Evolutionary conservation across 1,139 yeast species (phyloP), one percentile per base, ranked within the genome.

Genomic region (Suhomyces anneliseae): DNA sequence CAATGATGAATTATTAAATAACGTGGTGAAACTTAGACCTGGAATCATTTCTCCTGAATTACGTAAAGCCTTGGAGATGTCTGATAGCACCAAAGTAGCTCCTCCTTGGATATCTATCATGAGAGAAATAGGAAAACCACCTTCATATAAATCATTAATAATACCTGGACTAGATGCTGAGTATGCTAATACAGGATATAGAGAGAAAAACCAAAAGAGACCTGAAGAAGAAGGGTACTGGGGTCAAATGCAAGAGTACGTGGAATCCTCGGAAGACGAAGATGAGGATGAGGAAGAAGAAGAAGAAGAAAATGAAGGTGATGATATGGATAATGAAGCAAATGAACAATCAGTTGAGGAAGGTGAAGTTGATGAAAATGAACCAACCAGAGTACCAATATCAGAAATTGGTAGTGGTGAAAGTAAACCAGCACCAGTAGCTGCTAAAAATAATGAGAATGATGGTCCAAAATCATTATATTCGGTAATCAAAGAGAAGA

Each of bases 21-120:
- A 70, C 31, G 56, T 69, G 2, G 59, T 65, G 10, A 64, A 69
- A 19, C 74, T 78, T 37, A 76, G 78, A 50, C 97, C 97, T 0
- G 97, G 97, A 0, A 71, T 68, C 15, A 64, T 92, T 2, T 83
- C 93, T 9, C 58, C 64, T 7, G 77, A 76, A 24, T 70, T 93
- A 27, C 66, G 84, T 36, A 68, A 69, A 7, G 97, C 97, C 0
- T 67, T 93, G 55, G 93, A 90, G 0, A 72, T 92, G 59, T 77
- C 82, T 0, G 79, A 77, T 2, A 81, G 81, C 34, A 73, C 72
- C 27, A 49, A 49, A 8, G 58, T 55, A 7, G 76, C 86, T 1
- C 90, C 95, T 1, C 96, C 97, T 0, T 93, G 98, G 98, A 75
- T 87, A 24, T 64, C 76, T 6, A 78, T 80, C 38, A 86, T 92